phyloP scores from a whole-genome alignment of 2,329 filamentous ascomycete species.

The Fusarium transvaalense region DNA sequence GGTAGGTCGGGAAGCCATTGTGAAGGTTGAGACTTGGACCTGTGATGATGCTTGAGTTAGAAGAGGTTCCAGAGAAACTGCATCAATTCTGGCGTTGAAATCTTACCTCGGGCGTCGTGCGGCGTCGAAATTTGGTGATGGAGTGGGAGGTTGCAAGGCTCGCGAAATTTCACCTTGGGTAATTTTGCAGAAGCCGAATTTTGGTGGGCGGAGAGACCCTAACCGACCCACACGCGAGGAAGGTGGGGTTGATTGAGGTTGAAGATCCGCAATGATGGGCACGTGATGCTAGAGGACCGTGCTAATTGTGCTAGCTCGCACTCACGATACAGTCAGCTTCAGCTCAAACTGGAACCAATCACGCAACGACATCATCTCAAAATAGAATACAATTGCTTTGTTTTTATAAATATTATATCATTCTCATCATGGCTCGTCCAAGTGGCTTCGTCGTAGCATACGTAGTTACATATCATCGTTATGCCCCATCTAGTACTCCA shows the following conservation, averaged over 20 bases:
- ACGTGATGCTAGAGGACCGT: conserved; percentile 13
- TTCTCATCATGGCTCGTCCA: conserved; percentile 37
- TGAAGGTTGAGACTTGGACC: conserved; percentile 60
- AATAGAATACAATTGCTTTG: not conserved
- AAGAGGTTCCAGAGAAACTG: conserved; percentile 14
- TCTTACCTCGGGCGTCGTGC: conserved; percentile 58
- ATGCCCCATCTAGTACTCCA: conserved; percentile 35
- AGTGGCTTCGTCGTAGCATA: conserved; percentile 35
- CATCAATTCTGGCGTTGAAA: conserved; percentile 30
- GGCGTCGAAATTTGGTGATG: conserved; percentile 57
- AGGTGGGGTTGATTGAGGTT: not conserved
- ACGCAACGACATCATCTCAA: not conserved
- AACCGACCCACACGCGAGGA: conserved; percentile 47
- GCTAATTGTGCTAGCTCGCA: not conserved
- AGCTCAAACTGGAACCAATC: not conserved
- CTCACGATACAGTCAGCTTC: not conserved
- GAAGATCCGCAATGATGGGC: not conserved
- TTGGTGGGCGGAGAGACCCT: conserved; percentile 59
- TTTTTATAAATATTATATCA: conserved; percentile 24
- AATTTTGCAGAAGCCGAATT: conserved; percentile 50
- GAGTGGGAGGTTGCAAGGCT: conserved; percentile 50
- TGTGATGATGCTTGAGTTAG: conserved; percentile 43
- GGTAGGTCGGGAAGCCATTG: conserved; percentile 96
- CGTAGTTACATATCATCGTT: conserved; percentile 39
- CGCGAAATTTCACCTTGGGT: conserved; percentile 55